Conservation (phyloP, 371 early-diverging fungal genomes). For the Apophysomyces elegans region DNA sequence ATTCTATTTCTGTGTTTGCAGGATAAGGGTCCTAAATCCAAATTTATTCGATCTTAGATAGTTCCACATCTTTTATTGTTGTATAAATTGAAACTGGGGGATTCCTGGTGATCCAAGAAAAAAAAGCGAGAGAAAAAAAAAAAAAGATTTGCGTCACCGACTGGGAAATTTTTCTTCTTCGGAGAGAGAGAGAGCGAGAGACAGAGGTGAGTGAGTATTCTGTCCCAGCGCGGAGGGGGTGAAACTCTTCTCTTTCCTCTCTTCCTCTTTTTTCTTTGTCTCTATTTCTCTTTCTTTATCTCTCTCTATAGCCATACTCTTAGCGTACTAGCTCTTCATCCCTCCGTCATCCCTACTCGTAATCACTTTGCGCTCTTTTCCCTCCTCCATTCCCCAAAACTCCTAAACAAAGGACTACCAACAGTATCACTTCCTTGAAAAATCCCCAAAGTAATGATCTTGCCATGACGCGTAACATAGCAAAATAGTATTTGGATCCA, state of each 20-base stretch:
- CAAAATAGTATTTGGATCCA: background rate
- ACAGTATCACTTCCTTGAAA: background rate
- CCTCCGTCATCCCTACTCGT: constrained; percentile 4
- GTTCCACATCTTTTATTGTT: too few relatives aligned
- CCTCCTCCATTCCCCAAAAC: background rate
- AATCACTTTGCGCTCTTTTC: constrained; percentile 6
- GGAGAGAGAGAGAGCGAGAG: too few relatives aligned
- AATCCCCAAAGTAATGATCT: background rate
- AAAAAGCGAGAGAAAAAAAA: too few relatives aligned
- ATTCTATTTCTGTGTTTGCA: background rate
- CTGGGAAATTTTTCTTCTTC: too few relatives aligned
- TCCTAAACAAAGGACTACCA: background rate
- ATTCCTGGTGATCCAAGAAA: too few relatives aligned
- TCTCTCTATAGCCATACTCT: background rate
- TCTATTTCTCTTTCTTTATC: background rate
- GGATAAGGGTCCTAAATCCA: constrained; percentile 4
- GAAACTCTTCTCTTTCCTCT: background rate
- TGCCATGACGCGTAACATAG: background rate
- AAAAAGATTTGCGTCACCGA: too few relatives aligned
- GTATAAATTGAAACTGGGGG: too few relatives aligned
- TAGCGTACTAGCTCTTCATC: background rate
- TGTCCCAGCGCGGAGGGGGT: background rate
- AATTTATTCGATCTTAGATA: constrained; percentile 5
- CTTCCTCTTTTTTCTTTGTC: background rate
- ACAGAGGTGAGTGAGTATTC: background rate